Evolutionary conservation across 768 basidiomycete genomes (phyloP).

Genomic region (Cubamyces lactineus): DNA sequence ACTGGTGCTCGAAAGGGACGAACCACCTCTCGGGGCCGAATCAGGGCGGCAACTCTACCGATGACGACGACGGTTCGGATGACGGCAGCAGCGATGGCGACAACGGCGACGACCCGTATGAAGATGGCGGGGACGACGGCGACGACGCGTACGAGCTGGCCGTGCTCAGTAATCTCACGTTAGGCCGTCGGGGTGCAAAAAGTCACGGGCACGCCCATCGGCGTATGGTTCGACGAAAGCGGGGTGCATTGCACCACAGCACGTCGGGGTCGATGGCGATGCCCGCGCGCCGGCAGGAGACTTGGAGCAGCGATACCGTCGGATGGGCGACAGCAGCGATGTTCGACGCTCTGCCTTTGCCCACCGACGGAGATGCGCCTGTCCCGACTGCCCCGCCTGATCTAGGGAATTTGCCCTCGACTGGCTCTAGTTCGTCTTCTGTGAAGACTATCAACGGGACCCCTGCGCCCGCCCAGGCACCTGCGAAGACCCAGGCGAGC

Average conservation of each 20-base stretch:
- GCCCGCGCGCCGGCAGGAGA: constrained; percentile 4
- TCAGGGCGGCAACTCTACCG: constrained; percentile 7
- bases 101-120: constrained; percentile 17
- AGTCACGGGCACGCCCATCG: constrained; percentile 7
- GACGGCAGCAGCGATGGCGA: constrained; percentile 2
- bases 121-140: constrained; percentile 8
- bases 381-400: constrained; percentile 8
- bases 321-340: neutral
- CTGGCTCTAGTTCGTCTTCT: constrained; percentile 11
- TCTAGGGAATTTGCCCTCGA: neutral
- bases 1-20: constrained; percentile 47
- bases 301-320: neutral
- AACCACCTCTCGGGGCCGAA: constrained; percentile 28
- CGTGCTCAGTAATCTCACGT: neutral
- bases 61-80: constrained; percentile 9
- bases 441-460: constrained; percentile 33
- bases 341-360: neutral
- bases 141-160: constrained; percentile 14
- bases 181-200: neutral
- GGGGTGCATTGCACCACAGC: neutral
- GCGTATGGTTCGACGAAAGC: constrained; percentile 25
- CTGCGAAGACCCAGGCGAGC: constrained; percentile 29
- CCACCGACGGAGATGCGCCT: constrained; percentile 8
- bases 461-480: constrained; percentile 34
- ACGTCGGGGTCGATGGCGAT: neutral